Evolutionary conservation across 257 asterid species (phyloP), one percentile per base, ranked within the genome.

Genomic region (Euphrasia confusa): DNA sequence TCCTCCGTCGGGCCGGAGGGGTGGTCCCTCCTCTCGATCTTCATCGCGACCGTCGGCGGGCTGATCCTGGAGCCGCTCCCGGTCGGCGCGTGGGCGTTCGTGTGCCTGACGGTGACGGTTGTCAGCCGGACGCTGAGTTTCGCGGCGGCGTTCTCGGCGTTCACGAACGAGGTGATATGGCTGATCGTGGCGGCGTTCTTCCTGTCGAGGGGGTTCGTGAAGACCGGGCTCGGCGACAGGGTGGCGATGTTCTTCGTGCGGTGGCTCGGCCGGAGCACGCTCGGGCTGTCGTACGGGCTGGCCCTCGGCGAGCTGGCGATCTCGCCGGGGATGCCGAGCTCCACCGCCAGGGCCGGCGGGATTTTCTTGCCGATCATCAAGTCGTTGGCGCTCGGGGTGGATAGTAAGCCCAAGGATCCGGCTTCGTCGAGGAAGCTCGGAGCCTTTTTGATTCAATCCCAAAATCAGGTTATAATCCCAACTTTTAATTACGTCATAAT

Each of bases 321-420:
- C 47, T 69, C 83, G 26, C 85, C 90, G 13, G 90, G 82, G 2
- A 83, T 81, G 83, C 90, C 90, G 1, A 83, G 87, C 28, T 17
- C 72, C 10, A 80, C 90, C 1, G 95, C 96, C 0, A 68, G 96
- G 40, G 92, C 95, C 10, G 96, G 95, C 9, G 96, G 96, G 3
- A 81, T 88, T 5, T 88, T 88, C 62, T 37, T 88, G 78, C 96
- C 96, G 3, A 85, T 88, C 52, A 88, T 88, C 14, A 81, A 78
- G 67, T 85, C 95, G 0, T 58, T 88, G 65, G 84, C 96, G 1
- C 52, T 68, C 56, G 77, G 73, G 3, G 78, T 67, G 28, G 87
- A 81, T 3, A 89, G 97, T 64, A 73, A 64, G 54, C 95, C 97
- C 9, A 82, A 81, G 3, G 83, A 86, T 30, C 65, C 69, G 24